Evolutionary conservation across 768 basidiomycete species (phyloP), one percentile per base, ranked within the genome.

Genomic region (Daedalea quercina): DNA sequence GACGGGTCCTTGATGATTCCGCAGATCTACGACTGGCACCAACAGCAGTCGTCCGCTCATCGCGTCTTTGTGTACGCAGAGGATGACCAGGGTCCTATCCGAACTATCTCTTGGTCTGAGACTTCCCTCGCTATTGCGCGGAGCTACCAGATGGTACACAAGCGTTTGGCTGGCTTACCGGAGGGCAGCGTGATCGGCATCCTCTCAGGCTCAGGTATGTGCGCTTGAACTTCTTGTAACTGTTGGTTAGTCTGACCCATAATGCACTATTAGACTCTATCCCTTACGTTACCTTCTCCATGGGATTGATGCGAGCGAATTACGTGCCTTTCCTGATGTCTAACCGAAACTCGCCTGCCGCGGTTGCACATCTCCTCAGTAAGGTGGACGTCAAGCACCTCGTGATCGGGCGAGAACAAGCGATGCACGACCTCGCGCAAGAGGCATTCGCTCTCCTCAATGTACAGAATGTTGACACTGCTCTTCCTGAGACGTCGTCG

Each of bases 1-100:
- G 65, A 70, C 51, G 64, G 66, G 25, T 62, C 61, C 15, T 48
- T 68, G 3, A 62, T 60, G 2, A 31, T 73, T 2, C 65, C 69
- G 1, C 60, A 73, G 48, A 42, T 73, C 23, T 67, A 65, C 33
- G 72, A 72, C 44, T 73, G 63, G 64, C 63, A 72, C 47, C 54
- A 55, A 6, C 35, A 57, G n/a, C 51, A 69, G 37, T 63, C 58
- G 23, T 63, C 68, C 1, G 50, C 61, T 23, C 70, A 73, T 50
- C 68, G 69, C 12, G 45, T 70, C 25, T 71, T 69, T 47, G 55
- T 62, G 6, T 67, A 54, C 47, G 52, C 47, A 2, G 53, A 60
- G 8, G 57, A 55, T 9, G 55, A 57, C 48, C 57, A 54, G 11
- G 2, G 40, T 1, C 40, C 13, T 40, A 19, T 49, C 15, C 54